Conservation (phyloP, 441 rosid genomes). For the Jatropha podagrica region DNA sequence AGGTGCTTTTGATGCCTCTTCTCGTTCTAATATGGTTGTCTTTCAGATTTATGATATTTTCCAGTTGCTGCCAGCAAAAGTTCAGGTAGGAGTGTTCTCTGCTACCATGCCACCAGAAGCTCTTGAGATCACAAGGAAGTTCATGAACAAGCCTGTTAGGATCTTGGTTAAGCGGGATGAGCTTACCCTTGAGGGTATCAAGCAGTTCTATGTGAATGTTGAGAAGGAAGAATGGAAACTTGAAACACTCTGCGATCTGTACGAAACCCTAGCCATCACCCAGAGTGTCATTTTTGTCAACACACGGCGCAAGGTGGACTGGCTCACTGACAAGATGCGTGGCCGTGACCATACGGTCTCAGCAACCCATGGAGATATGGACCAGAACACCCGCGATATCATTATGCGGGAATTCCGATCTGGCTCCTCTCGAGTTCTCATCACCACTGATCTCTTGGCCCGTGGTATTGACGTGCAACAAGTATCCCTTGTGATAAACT, state of each 20-base stretch:
- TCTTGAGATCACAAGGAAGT: conserved; percentile 82
- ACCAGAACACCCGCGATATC: conserved; percentile 75
- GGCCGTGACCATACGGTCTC: conserved; percentile 78
- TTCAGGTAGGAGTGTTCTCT: conserved; percentile 76
- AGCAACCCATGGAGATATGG: conserved; percentile 87
- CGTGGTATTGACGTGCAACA: conserved; percentile 87
- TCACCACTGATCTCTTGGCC: conserved; percentile 75
- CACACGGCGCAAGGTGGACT: conserved; percentile 77
- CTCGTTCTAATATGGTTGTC: neutral
- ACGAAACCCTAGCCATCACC: conserved; percentile 73
- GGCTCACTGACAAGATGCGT: conserved; percentile 81
- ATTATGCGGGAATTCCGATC: conserved; percentile 80
- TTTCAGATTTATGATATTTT: conserved; percentile 74
- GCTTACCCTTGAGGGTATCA: conserved; percentile 76
- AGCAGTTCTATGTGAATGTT: conserved; percentile 73
- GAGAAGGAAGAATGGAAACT: conserved; percentile 92
- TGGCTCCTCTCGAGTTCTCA: conserved; percentile 77
- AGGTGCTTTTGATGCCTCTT: neutral
- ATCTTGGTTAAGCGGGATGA: conserved; percentile 80
- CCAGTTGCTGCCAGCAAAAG: conserved; percentile 65
- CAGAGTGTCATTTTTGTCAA: conserved; percentile 80
- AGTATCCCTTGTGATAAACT: conserved; percentile 76
- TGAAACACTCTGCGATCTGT: conserved; percentile 76
- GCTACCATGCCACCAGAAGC: conserved; percentile 89
- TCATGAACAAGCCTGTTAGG: conserved; percentile 78